Base-by-base conservation (phyloP, 78 protist species). In the Dictyostelium brefeldianum region DNA sequence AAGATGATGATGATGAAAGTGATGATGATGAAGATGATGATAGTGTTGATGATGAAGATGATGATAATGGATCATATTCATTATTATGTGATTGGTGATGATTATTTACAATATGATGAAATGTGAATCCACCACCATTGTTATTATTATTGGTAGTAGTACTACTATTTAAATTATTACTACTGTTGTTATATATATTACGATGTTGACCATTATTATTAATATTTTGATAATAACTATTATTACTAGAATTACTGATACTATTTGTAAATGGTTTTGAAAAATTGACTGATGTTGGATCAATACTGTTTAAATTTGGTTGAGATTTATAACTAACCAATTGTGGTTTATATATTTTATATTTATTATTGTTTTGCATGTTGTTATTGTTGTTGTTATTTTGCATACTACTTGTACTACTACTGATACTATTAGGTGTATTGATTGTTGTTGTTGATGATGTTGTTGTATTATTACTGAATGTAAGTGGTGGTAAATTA, bases 291-390 rank as follows among this genome's bases (percentile, higher is more conserved):
- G 83, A 59, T 47, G 78, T 20, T 29, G 43, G 64, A 29, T 78
- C 79, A 46, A 65, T n/a, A 65, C 56, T 87, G 18, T 87, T 87
- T 43, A 87, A 80, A 77, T 87, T 87, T 54, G 93, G 93, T 77
- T 87, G 93, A 36, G 93, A 87, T 77, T 87, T 87, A 51, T 36
- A 77, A 50, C 85, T 87, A 22, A 77, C 83, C 36, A 87, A 43
- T 47, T 65, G 77, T 53, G 93, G 93, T 47, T 71, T 22, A 18
- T 87, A 75, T 25, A 59, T 71, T 47, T 22, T 73, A 48, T 73
- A 46, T n/a, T 41, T 46, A 25, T 56, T 83, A 3, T 31, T 70
- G 47, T 59, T 85, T 8, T 47, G 46, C 17, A 57, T 59, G 31
- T 46, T 81, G 29, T 67, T 29, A 29, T 67, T 81, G 29, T 67